A percentile compares a stretch with the other conserved stretches of the same genome.
Evolutionary conservation across 2,329 filamentous ascomycete genomes (phyloP).

Genomic region (Magnaporthiopsis rhizophila): DNA sequence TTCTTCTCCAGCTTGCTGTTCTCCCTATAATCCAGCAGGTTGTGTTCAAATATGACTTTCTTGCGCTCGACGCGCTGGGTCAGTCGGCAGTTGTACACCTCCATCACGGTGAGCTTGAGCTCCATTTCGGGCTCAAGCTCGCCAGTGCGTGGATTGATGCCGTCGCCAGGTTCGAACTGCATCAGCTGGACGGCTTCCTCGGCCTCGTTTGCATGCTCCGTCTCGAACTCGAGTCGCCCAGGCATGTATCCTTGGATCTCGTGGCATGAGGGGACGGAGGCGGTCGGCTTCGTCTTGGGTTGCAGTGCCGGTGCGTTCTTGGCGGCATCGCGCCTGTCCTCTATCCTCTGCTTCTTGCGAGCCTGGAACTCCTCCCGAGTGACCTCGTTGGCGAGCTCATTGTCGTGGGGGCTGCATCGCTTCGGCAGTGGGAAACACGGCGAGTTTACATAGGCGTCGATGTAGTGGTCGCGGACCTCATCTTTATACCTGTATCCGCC

Average conservation of each 20-base stretch:
- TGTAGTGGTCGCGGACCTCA: slow-evolving; percentile 91
- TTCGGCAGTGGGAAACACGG: slow-evolving; percentile 78
- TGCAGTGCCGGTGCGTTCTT: slow-evolving; percentile 77
- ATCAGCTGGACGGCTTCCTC: slow-evolving; percentile 98
- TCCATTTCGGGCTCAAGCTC: slow-evolving; percentile 94
- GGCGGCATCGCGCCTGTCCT: slow-evolving; percentile 78
- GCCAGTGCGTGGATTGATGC: slow-evolving; percentile 74
- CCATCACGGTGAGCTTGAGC: slow-evolving; percentile 94
- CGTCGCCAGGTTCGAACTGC: slow-evolving; percentile 95
- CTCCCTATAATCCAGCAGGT: slow-evolving; percentile 85
- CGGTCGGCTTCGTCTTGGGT: slow-evolving; percentile 92
- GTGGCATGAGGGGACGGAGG: slow-evolving; percentile 90
- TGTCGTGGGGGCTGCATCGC: slow-evolving; percentile 76
- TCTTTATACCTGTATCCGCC: slow-evolving; percentile 91
- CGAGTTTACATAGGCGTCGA: slow-evolving; percentile 78
- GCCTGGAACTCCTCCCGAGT: slow-evolving; percentile 89
- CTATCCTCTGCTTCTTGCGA: slow-evolving; percentile 86
- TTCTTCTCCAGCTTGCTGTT: slow-evolving; percentile 89
- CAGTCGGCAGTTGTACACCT: slow-evolving; percentile 90
- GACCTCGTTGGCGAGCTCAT: slow-evolving; percentile 67
- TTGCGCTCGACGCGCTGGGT: slow-evolving; percentile 90
- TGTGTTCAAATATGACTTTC: slow-evolving; percentile 94
- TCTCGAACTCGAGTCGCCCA: slow-evolving; percentile 93
- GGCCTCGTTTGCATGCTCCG: slow-evolving; percentile 93
- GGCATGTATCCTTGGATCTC: slow-evolving; percentile 99